Evolutionary conservation across 139 green algal species (phyloP).

Genomic region (Coelastrella sp.): DNA sequence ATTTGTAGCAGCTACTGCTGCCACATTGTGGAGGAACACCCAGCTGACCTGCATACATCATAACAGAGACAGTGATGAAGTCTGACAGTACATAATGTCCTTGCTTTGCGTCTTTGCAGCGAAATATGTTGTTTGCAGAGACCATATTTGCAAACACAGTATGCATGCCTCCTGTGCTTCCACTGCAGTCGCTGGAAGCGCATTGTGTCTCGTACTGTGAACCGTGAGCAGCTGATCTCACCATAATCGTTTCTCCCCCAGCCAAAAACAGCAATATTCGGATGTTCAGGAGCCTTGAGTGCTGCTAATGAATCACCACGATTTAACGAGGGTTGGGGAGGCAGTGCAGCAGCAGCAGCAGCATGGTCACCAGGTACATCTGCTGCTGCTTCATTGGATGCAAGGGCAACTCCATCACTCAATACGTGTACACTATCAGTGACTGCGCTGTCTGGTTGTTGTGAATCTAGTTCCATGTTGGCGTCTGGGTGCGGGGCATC

Average conservation of each 20-base stretch:
- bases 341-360: background rate
- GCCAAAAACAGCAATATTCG: constrained; percentile 19
- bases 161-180: background rate
- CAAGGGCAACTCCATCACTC: background rate
- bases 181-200: background rate
- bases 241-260: constrained; percentile 40
- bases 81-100: background rate
- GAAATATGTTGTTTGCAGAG: background rate
- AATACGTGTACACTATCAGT: background rate
- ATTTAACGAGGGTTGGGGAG: background rate
- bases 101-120: background rate
- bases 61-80: background rate
- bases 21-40: background rate
- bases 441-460: background rate
- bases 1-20: background rate
- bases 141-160: background rate
- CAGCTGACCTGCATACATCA: constrained; percentile 6
- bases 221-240: background rate
- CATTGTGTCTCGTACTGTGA: background rate
- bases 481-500: background rate
- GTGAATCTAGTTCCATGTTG: background rate
- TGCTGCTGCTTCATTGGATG: background rate
- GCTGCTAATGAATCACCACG: background rate
- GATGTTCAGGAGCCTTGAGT: background rate
- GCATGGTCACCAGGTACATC: background rate